These are phyloP conservation scores for Secale cereale DNA, from an alignment of 176 grass and related monocot genomes.

Conservation along the genomic window DNA sequence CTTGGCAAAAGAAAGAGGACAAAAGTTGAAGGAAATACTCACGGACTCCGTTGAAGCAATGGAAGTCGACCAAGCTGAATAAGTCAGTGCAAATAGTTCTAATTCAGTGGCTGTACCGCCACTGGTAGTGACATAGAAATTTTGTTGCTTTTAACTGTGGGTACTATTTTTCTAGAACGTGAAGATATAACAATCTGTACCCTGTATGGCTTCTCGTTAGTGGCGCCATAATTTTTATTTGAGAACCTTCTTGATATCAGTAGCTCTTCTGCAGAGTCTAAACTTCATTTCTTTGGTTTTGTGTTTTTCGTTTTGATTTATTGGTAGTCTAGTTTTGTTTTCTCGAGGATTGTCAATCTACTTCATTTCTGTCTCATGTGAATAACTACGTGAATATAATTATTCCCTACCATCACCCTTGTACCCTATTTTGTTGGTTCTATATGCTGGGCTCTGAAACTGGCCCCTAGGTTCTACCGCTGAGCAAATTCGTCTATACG, in stretches of 20 bases:
- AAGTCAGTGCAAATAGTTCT: constrained; percentile 13
- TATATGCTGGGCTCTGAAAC: neutral
- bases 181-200: neutral
- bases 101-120: constrained; percentile 1
- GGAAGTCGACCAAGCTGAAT: constrained; percentile 64
- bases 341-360: neutral
- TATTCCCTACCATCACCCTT: too few species aligned
- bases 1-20: constrained; percentile 54
- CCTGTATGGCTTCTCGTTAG: neutral
- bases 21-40: constrained; percentile 46
- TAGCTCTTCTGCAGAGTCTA: neutral
- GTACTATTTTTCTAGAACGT: neutral
- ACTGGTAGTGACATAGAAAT: neutral
- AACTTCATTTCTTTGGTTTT: neutral
- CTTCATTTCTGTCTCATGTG: neutral
- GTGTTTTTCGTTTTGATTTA: neutral
- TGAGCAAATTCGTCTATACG: too few species aligned
- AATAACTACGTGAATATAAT: neutral
- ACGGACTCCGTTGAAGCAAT: constrained; percentile 50
- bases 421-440: neutral
- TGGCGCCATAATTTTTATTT: neutral
- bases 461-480: neutral
- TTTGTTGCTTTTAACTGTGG: constrained; percentile 4
- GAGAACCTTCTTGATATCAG: neutral
- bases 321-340: neutral